A percentile compares a stretch with the other conserved stretches of the same genome.
phyloP scores from a whole-genome alignment of 2,329 filamentous ascomycete species.

The Pseudopyricularia javanii region DNA sequence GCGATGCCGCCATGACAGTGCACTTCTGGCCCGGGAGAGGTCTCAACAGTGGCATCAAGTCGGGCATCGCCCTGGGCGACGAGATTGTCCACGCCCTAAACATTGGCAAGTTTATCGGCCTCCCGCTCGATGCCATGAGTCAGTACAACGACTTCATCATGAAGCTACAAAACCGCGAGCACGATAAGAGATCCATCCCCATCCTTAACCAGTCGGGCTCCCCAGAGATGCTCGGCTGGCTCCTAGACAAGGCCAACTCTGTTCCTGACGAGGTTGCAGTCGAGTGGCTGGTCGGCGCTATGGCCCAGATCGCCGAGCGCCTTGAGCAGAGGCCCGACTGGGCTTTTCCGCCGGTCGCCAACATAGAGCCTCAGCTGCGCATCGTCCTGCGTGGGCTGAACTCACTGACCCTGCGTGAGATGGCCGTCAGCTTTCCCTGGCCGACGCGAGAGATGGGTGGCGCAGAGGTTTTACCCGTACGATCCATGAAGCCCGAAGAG shows the following conservation, averaged over 20 bases:
- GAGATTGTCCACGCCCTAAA: constrained; percentile 20
- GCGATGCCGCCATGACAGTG: constrained; percentile 22
- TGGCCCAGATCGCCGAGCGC: constrained; percentile 18
- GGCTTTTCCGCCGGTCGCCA: constrained; percentile 15
- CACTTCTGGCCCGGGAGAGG: constrained; percentile 23
- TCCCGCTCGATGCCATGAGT: constrained; percentile 16
- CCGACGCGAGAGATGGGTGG: constrained; percentile 21
- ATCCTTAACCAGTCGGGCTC: constrained; percentile 21
- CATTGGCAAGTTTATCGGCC: constrained; percentile 16
- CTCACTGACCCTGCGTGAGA: constrained; percentile 17
- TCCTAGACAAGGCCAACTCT: constrained; percentile 17
- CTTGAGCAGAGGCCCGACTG: constrained; percentile 17
- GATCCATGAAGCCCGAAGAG: constrained; percentile 21
- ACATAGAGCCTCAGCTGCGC: constrained; percentile 18
- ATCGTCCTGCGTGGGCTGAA: constrained; percentile 19
- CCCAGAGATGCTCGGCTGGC: constrained; percentile 20
- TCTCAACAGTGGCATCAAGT: constrained; percentile 22
- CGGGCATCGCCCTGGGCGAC: constrained; percentile 20
- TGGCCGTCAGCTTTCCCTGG: constrained; percentile 24
- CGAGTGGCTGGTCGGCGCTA: constrained; percentile 20
- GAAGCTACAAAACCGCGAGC: constrained; percentile 20
- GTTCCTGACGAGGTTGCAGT: constrained; percentile 19
- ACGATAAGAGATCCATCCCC: constrained; percentile 22
- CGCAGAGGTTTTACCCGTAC: constrained; percentile 20
- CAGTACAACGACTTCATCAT: constrained; percentile 22